Evolutionary conservation across 345 rosid species (phyloP).

Genomic region (Hibiscus syriacus): DNA sequence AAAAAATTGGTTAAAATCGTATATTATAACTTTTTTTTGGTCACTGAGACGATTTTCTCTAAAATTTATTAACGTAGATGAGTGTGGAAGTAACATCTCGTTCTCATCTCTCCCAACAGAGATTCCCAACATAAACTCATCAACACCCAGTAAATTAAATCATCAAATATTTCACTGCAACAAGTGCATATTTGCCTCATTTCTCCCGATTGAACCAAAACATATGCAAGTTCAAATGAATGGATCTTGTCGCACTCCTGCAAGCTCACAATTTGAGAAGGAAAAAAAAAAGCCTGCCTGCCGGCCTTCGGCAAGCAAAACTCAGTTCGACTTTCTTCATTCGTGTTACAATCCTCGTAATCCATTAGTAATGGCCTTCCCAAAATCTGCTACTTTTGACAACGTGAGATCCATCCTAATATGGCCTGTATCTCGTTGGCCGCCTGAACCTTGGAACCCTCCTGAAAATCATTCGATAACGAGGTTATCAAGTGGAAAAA

Average conservation of each 20-base stretch:
- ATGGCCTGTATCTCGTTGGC: constrained; percentile 86
- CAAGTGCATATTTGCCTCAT: constrained; percentile 19
- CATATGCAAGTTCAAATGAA: constrained; percentile 7
- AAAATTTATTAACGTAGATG: no score
- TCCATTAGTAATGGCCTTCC: constrained; percentile 4
- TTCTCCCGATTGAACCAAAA: constrained; percentile 5
- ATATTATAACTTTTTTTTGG: no score
- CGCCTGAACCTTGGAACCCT: constrained; percentile 90
- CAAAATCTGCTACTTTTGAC: not conserved
- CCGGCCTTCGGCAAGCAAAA: constrained; percentile 19
- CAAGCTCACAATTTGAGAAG: constrained; percentile 13
- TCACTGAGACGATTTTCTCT: no score
- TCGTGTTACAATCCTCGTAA: constrained; percentile 8
- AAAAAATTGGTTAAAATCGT: no score
- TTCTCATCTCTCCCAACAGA: not conserved
- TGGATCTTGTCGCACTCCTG: constrained; percentile 15
- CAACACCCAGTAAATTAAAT: constrained; percentile 7
- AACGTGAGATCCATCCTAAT: constrained; percentile 28
- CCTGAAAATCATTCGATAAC: not conserved
- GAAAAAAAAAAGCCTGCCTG: no score
- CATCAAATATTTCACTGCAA: constrained; percentile 14
- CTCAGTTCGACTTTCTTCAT: constrained; percentile 8
- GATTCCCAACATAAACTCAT: not conserved
- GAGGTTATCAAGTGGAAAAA: not conserved
- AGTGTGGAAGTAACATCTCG: no score